phyloP scores from a whole-genome alignment of 495 filamentous ascomycete genomes.

The Neurospora tetrasperma region DNA sequence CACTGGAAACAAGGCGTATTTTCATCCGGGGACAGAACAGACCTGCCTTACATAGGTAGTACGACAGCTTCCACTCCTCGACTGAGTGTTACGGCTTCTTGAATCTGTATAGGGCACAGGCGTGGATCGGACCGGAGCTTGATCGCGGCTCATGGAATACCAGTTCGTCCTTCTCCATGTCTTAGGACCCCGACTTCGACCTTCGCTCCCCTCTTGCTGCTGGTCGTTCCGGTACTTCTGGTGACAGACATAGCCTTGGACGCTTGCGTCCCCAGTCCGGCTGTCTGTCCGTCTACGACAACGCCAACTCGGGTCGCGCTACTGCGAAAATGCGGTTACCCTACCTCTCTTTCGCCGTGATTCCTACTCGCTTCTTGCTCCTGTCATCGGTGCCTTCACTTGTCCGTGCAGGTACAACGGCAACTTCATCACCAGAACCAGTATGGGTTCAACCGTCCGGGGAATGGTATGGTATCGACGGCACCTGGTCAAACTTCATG shows the following conservation, averaged over 20 bases:
- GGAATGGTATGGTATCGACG: slow-evolving; percentile 40
- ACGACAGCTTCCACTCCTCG: background rate
- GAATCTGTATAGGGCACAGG: background rate
- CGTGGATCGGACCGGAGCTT: slow-evolving; percentile 1
- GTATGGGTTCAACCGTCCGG: slow-evolving; percentile 35
- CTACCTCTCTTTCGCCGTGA: slow-evolving; percentile 23
- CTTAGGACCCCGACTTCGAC: slow-evolving; percentile 14
- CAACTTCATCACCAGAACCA: slow-evolving; percentile 9
- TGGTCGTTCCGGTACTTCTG: slow-evolving; percentile 7
- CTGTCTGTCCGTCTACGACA: slow-evolving; percentile 10
- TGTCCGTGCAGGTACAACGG: slow-evolving; percentile 16
- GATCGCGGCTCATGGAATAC: slow-evolving; percentile 24
- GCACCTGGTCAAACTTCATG: slow-evolving; percentile 42
- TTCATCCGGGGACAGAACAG: background rate
- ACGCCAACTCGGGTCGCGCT: slow-evolving; percentile 13
- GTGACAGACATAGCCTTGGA: slow-evolving; percentile 14
- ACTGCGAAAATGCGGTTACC: slow-evolving; percentile 26
- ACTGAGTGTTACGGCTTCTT: background rate
- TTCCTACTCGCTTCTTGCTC: slow-evolving; percentile 22
- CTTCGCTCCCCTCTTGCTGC: background rate
- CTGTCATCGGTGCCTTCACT: slow-evolving; percentile 25
- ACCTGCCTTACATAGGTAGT: background rate
- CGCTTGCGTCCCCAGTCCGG: slow-evolving; percentile 4
- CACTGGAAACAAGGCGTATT: background rate
- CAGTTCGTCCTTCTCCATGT: slow-evolving; percentile 20